A percentile compares a stretch with the other conserved stretches of the same genome.
phyloP scores from a whole-genome alignment of 805 yeast genomes.

The Saccharomycopsis capsularis region DNA sequence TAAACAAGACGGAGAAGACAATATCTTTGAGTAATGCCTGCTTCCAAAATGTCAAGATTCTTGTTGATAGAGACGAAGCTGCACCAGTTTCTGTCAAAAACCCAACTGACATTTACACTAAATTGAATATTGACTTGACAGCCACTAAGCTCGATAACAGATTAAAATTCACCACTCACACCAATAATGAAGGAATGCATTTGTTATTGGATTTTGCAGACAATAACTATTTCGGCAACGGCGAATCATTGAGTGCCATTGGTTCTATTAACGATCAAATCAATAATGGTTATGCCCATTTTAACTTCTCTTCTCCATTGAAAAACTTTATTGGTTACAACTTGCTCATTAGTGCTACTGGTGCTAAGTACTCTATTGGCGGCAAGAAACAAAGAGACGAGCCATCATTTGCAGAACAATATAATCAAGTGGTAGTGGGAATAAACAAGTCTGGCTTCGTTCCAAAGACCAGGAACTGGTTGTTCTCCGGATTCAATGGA shows the following conservation, averaged over 20 bases:
- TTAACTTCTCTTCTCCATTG: conserved; percentile 3
- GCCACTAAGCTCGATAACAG: not conserved
- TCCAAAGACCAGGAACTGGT: not conserved
- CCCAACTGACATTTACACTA: not conserved
- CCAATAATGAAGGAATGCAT: conserved; percentile 7
- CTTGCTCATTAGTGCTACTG: not conserved
- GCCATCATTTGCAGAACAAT: not conserved
- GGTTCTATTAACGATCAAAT: not conserved
- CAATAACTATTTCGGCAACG: conserved; percentile 15
- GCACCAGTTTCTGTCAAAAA: not conserved
- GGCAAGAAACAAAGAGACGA: no score
- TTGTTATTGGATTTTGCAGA: conserved; percentile 5
- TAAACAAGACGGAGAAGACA: conserved; percentile 2
- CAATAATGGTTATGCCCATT: not conserved
- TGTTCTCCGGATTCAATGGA: conserved; percentile 7
- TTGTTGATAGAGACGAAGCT: not conserved
- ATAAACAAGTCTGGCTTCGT: not conserved
- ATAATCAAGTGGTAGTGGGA: not conserved
- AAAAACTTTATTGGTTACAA: not conserved
- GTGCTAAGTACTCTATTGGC: not conserved
- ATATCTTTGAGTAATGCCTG: not conserved
- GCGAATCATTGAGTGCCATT: conserved; percentile 6
- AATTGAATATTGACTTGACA: not conserved
- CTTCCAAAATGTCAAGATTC: not conserved
- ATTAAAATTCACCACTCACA: conserved; percentile 4